Evolutionary conservation across 768 basidiomycete genomes (phyloP).

Genomic region (Suillus paluster): DNA sequence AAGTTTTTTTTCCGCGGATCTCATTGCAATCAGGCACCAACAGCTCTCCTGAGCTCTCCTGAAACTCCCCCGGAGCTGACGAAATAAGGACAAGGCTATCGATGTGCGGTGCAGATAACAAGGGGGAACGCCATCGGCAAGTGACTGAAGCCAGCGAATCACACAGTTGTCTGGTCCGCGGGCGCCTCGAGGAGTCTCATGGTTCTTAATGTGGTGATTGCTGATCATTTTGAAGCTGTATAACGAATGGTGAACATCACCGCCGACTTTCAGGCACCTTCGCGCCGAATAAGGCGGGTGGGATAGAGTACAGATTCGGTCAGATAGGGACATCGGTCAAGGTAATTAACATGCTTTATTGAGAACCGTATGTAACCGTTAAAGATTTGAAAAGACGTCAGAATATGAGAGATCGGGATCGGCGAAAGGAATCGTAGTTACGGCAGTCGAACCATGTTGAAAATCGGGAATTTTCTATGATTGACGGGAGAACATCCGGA

Average conservation of each 20-base stretch:
- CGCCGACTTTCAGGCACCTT: slow-evolving; percentile 9
- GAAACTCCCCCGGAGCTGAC: not conserved
- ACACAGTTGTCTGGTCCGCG: not conserved
- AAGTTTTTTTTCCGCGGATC: not conserved
- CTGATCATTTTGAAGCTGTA: not conserved
- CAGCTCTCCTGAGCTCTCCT: not conserved
- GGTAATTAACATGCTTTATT: not conserved
- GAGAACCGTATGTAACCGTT: not conserved
- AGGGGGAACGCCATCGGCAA: not conserved
- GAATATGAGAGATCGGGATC: slow-evolving; percentile 3
- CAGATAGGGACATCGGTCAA: not conserved
- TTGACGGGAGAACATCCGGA: slow-evolving; percentile 1
- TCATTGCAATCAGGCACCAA: not conserved
- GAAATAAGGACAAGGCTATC: not conserved
- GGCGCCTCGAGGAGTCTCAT: not conserved
- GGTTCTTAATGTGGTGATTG: not conserved
- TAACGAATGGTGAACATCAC: not conserved
- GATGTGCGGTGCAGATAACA: not conserved
- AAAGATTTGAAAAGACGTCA: not conserved
- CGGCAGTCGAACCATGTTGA: slow-evolving; percentile 3
- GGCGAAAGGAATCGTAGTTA: not conserved
- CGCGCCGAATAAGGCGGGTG: slow-evolving; percentile 6
- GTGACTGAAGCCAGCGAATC: not conserved
- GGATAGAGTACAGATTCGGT: slow-evolving; percentile 6
- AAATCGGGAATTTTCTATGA: not conserved